Evolutionary conservation across 1,284 basidiomycete genomes (phyloP).

Genomic region (Meira miltonrushii): DNA sequence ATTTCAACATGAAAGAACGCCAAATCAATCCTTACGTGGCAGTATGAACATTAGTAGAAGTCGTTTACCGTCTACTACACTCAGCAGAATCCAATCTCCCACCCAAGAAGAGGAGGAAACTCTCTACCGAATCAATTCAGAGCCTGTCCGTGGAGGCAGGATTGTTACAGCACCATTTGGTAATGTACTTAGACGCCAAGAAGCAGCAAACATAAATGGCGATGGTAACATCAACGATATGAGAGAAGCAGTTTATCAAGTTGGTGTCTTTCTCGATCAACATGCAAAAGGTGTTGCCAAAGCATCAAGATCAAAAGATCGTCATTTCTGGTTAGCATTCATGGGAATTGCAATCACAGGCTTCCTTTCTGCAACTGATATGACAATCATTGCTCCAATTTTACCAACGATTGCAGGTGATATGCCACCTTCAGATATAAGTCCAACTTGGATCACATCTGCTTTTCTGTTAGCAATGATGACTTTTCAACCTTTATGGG

Average conservation of each 20-base stretch:
- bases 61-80: too few species aligned
- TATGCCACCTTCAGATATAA: slow-evolving; percentile 20
- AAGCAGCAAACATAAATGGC: neutral
- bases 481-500: slow-evolving; percentile 28
- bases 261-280: neutral
- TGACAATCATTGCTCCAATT: slow-evolving; percentile 32
- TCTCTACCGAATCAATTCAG: neutral
- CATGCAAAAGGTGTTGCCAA: neutral
- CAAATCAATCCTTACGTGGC: too few species aligned
- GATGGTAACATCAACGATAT: neutral
- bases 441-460: slow-evolving; percentile 30
- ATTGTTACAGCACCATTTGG: neutral
- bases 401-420: slow-evolving; percentile 29
- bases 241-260: neutral
- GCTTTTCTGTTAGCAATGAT: slow-evolving; percentile 29
- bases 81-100: too few species aligned
- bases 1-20: neutral
- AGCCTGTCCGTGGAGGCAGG: neutral
- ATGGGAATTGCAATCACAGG: neutral
- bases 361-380: neutral
- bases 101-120: too few species aligned
- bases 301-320: neutral
- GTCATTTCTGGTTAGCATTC: neutral
- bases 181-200: neutral
- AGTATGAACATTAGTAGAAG: too few species aligned